Base-by-base conservation (phyloP, 768 basidiomycete species). In the Termitomyces sp. region DNA sequence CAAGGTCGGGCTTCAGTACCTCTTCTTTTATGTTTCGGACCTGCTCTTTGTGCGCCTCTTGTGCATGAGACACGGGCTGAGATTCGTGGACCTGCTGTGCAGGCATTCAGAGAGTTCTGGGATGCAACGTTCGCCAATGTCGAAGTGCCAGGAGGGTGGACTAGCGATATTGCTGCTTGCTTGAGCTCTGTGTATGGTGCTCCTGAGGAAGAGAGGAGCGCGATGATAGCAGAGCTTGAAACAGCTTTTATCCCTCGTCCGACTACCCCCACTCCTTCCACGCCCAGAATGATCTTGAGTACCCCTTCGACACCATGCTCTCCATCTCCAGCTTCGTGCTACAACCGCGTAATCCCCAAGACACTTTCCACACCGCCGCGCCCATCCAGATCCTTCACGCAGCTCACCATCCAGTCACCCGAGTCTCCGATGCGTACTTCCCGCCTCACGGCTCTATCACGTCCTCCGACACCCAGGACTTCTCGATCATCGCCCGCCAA, bases 91-190 rank as follows among this genome's bases (percentile, higher is more conserved):
- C 66, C 73, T 3, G 73, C 79, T 4, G 67, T 69, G 13, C 79
- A 82, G 6, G 76, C 83, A 2, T 90, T 92, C 64, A 66, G 66
- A 7, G 80, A 81, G 32, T 87, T 86, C 65, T 91, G 90, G 90
- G 67, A 75, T 16, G 62, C 72, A 1, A 74, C 75, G 2, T 88
- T 77, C 59, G 73, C 73, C 12, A 53, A 68, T 1, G 36, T 74
- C 24, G 60, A 72, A 3, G 69, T 73, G 24, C 85, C 86, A 14
- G 65, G 64, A 2, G 84, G 81, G 6, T 91, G 87, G 86, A 79
- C 85, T 0, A 70, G 72, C 30, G 70, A 74, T 42, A 73, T 87
- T 20, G 63, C 59, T 30, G 59, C 60, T 48, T 72, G 71, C 56
- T 58, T 75, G 54, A 42, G 40, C 28, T 53, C 47, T n/a, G 60